These are phyloP conservation scores for Gracilaria domingensis DNA, from an alignment of 23 red algal genomes.

Conservation along the genomic window DNA sequence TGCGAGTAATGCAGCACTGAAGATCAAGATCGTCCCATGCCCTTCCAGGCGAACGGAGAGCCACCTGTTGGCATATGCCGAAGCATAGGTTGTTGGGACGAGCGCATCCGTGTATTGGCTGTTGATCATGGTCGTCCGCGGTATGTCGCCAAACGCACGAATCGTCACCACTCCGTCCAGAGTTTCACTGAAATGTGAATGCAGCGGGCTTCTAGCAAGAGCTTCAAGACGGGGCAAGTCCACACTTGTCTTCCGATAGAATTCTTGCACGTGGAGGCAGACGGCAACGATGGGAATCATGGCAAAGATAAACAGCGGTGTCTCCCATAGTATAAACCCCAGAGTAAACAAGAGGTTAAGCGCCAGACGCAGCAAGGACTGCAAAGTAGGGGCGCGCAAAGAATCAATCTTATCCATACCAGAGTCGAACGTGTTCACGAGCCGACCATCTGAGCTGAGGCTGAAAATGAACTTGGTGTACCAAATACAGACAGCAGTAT, in stretches of 20 bases:
- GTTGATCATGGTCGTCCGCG: conserved; percentile 50
- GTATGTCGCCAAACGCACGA: conserved; percentile 80
- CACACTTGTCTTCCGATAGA: conserved; percentile 85
- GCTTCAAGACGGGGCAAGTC: conserved; percentile 90
- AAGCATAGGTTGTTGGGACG: conserved; percentile 58
- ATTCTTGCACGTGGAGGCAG: conserved; percentile 79
- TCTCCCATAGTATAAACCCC: conserved; percentile 67
- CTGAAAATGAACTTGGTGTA: conserved; percentile 87
- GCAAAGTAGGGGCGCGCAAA: conserved; percentile 46
- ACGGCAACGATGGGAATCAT: conserved; percentile 61
- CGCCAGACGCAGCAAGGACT: conserved; percentile 44
- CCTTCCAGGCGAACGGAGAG: conserved; percentile 78
- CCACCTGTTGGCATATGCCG: conserved; percentile 78
- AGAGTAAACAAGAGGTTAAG: conserved; percentile 53
- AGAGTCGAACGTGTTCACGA: conserved; percentile 90
- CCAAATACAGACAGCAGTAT: conserved; percentile 79
- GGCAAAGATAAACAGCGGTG: conserved; percentile 70
- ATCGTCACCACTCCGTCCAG: conserved; percentile 89
- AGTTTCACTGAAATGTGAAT: conserved; percentile 87
- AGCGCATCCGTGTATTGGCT: conserved; percentile 68
- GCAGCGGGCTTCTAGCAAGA: conserved; percentile 80
- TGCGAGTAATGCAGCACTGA: conserved; percentile 71
- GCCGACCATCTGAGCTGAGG: conserved; percentile 77
- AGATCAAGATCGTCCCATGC: conserved; percentile 75
- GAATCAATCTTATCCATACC: conserved; percentile 83